phyloP scores from a whole-genome alignment of 2,329 filamentous ascomycete species.

The Pezicula neosporulosa region DNA sequence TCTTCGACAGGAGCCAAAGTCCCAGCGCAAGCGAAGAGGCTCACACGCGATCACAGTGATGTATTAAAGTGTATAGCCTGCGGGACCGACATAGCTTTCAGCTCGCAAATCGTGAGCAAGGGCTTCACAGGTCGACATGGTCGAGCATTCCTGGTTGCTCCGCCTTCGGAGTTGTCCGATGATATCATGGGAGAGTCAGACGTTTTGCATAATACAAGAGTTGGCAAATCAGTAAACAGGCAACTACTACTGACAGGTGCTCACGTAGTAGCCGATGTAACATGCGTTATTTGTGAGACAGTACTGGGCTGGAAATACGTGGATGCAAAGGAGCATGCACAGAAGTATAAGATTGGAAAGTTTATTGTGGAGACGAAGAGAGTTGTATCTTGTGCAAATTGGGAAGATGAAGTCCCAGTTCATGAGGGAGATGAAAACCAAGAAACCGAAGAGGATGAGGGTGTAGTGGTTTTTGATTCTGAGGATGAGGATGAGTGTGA shows the following conservation, averaged over 20 bases:
- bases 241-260: constrained; percentile 59
- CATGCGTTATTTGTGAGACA: constrained; percentile 50
- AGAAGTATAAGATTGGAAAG: constrained; percentile 67
- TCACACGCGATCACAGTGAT: constrained; percentile 45
- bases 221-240: constrained; percentile 52
- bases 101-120: constrained; percentile 60
- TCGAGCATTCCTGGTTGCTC: constrained; percentile 56
- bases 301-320: constrained; percentile 68
- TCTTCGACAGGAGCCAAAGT: constrained; percentile 4
- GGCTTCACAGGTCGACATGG: constrained; percentile 65
- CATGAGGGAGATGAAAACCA: constrained; percentile 8
- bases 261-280: constrained; percentile 63
- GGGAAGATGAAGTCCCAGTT: constrained; percentile 42
- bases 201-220: constrained; percentile 50
- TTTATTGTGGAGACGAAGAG: constrained; percentile 63
- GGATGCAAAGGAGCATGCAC: constrained; percentile 53
- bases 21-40: constrained; percentile 7
- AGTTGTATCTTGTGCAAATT: constrained; percentile 48
- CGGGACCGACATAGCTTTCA: constrained; percentile 57
- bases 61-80: constrained; percentile 57
- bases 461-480: constrained; percentile 54
- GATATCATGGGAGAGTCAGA: constrained; percentile 7
- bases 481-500: constrained; percentile 66
- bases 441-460: constrained; percentile 26
- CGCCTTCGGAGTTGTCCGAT: constrained; percentile 24